Percentiles rank a stretch among this genome's conserved stretches.
These are phyloP conservation scores for Aspergillus ochraceus DNA, from an alignment of 2,329 filamentous ascomycete genomes.

Conservation along the genomic window DNA sequence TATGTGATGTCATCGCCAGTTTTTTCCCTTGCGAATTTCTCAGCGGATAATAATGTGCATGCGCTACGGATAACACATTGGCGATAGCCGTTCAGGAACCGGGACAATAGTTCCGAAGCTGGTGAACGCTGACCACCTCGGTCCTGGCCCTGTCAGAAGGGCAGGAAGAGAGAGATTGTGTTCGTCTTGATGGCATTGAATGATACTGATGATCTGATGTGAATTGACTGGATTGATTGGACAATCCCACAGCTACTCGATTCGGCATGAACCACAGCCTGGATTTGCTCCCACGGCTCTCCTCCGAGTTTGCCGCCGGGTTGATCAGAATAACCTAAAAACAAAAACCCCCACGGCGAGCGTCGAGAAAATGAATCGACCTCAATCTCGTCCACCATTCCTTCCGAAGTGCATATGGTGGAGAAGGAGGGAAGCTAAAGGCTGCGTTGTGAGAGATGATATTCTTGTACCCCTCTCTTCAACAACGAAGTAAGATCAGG, in stretches of 20 bases:
- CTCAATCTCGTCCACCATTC: neutral
- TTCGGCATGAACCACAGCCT: neutral
- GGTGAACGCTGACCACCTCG: neutral
- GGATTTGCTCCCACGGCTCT: neutral
- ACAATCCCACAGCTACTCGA: neutral
- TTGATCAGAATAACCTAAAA: neutral
- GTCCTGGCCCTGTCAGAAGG: neutral
- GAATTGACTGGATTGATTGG: neutral
- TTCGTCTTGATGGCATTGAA: neutral
- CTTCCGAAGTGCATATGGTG: neutral
- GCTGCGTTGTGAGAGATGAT: neutral
- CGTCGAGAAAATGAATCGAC: neutral
- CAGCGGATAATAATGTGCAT: neutral
- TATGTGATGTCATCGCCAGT: neutral
- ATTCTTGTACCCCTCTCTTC: too few relatives aligned
- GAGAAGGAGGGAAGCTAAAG: neutral
- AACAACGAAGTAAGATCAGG: neutral
- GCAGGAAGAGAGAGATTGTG: neutral
- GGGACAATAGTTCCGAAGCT: neutral
- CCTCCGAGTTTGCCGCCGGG: conserved; percentile 5
- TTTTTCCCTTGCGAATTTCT: too few relatives aligned
- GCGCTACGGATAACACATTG: neutral
- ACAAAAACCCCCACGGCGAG: neutral
- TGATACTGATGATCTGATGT: neutral
- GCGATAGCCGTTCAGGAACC: neutral